Evolutionary conservation across 306 rosid species (phyloP).

Genomic region (Vicia villosa): DNA sequence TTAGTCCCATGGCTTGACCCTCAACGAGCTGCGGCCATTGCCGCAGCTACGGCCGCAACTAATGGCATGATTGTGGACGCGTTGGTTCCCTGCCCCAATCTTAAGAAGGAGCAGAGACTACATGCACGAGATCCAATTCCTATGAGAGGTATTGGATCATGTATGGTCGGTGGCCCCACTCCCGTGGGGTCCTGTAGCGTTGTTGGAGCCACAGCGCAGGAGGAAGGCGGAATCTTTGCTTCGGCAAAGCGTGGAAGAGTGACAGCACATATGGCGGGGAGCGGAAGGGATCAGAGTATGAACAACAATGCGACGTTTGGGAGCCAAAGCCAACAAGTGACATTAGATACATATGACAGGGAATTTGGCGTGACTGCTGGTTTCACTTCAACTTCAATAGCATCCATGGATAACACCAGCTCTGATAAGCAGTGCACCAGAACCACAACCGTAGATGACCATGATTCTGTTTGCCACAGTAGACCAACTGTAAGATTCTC

Average conservation of each 20-base stretch:
- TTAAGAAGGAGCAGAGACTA: conserved; percentile 27
- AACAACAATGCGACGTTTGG: conserved; percentile 60
- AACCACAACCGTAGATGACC: conserved; percentile 59
- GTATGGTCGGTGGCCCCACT: conserved; percentile 46
- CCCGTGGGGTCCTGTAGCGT: conserved; percentile 55
- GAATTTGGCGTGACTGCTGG: conserved; percentile 51
- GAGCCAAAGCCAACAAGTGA: conserved; percentile 52
- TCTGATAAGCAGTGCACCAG: conserved; percentile 50
- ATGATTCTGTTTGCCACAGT: conserved; percentile 83
- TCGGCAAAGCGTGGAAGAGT: conserved; percentile 22
- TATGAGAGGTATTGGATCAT: conserved; percentile 13
- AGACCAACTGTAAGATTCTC: conserved; percentile 51
- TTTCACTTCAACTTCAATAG: conserved; percentile 57
- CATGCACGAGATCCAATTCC: conserved; percentile 33
- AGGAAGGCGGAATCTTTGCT: conserved; percentile 7
- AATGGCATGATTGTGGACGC: conserved; percentile 64
- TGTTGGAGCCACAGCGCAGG: neutral
- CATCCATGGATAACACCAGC: conserved; percentile 64
- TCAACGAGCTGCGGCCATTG: neutral
- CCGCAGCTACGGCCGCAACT: conserved; percentile 11
- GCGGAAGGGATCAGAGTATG: conserved; percentile 55
- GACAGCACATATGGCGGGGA: conserved; percentile 42
- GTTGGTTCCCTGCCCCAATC: conserved; percentile 68
- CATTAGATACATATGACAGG: conserved; percentile 53
- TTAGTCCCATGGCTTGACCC: conserved; percentile 56